A percentile compares a stretch with the other conserved stretches of the same genome.
Conservation (phyloP, 129 eudicot genomes). For the Gnaphalium uliginosum region DNA sequence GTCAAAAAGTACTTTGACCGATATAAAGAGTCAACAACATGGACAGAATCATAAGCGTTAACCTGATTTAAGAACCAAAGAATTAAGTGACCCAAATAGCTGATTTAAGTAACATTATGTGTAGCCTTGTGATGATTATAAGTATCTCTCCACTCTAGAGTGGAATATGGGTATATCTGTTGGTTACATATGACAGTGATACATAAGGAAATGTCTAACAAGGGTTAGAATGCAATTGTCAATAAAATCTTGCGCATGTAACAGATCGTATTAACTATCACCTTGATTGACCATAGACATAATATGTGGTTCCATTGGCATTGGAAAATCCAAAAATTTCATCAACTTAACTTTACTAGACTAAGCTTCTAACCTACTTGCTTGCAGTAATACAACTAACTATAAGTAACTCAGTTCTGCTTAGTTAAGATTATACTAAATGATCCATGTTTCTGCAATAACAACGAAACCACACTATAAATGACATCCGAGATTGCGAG, state of each 20-base stretch:
- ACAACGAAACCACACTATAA: neutral
- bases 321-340: neutral
- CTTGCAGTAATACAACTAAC: neutral
- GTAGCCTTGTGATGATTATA: neutral
- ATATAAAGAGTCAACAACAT: slow-evolving; percentile 72
- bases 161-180: neutral
- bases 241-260: neutral
- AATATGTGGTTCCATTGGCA: neutral
- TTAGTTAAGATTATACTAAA: neutral
- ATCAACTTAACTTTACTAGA: neutral
- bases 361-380: slow-evolving; percentile 11
- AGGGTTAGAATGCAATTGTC: neutral
- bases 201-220: neutral
- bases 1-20: slow-evolving; percentile 84
- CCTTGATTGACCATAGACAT: neutral
- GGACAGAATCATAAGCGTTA: slow-evolving; percentile 61
- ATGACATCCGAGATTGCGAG: neutral
- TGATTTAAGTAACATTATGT: neutral
- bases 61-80: slow-evolving; percentile 49
- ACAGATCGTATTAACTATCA: neutral
- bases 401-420: neutral
- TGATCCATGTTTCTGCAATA: neutral
- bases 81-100: neutral
- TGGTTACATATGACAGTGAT: neutral
- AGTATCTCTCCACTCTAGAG: neutral